These are phyloP conservation scores for Leptomonas seymouri DNA, from an alignment of 208 protist species.

Conservation along the genomic window DNA sequence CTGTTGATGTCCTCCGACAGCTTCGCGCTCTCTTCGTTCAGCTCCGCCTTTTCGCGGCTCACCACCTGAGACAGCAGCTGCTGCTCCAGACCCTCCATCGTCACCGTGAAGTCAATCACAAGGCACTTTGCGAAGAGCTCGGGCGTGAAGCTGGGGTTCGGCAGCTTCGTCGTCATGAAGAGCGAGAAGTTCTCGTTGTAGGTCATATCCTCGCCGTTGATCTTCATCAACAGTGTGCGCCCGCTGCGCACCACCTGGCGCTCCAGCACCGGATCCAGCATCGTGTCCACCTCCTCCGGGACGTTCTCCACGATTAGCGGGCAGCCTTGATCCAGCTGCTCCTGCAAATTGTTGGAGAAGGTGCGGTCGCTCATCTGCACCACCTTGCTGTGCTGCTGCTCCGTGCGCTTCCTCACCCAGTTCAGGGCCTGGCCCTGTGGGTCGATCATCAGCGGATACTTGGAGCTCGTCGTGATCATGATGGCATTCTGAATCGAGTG, in stretches of 20 bases:
- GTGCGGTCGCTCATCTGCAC: conserved; percentile 93
- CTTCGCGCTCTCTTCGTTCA: conserved; percentile 97
- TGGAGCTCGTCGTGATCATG: conserved; percentile 96
- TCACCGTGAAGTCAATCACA: conserved; percentile 99
- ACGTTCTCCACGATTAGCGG: conserved; percentile 97
- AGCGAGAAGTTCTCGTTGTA: conserved; percentile 95
- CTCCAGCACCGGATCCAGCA: conserved; percentile 98
- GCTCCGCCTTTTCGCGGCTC: conserved; percentile 96
- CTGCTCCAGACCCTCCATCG: conserved; percentile 98
- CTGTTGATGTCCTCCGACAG: conserved; percentile 96
- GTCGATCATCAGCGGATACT: conserved; percentile 98
- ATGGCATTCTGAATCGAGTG: conserved; percentile 99
- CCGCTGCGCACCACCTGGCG: conserved; percentile 93
- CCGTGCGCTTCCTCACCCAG: conserved; percentile 95
- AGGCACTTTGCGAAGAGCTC: conserved; percentile 98
- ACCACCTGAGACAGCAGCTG: conserved; percentile 97
- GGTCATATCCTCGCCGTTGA: conserved; percentile 93
- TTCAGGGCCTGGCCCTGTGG: conserved; percentile 97
- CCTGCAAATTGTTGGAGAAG: conserved; percentile 95
- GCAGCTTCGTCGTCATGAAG: conserved; percentile 98
- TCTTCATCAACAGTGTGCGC: conserved; percentile 87
- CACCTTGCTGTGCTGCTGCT: conserved; percentile 86
- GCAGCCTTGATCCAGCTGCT: conserved; percentile 90
- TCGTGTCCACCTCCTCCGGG: conserved; percentile 97
- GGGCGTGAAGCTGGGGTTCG: conserved; percentile 98